A percentile compares a stretch with the other conserved stretches of the same genome.
These are phyloP conservation scores for Calonectria crousiana DNA, from an alignment of 2,329 filamentous ascomycete species.

Conservation along the genomic window DNA sequence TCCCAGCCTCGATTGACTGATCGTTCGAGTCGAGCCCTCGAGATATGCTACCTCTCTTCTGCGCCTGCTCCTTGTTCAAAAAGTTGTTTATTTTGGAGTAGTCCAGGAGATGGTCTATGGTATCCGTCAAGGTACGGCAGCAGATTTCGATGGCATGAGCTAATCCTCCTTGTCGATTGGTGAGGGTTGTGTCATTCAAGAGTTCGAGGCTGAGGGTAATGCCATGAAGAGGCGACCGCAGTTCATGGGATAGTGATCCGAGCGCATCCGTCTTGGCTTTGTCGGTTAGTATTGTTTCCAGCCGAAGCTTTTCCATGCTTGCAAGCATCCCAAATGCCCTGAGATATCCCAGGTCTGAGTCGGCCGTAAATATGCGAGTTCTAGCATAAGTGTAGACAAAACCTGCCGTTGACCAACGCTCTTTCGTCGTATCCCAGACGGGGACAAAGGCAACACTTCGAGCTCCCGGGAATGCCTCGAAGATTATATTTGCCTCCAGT, in stretches of 20 bases:
- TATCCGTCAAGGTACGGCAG: slow-evolving; percentile 64
- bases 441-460: slow-evolving; percentile 62
- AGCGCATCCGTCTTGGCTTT: slow-evolving; percentile 70
- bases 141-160: slow-evolving; percentile 64
- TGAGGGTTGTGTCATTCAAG: slow-evolving; percentile 63
- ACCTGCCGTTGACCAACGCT: slow-evolving; percentile 62
- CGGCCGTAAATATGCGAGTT: slow-evolving; percentile 57
- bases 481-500: slow-evolving; percentile 43
- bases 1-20: slow-evolving; percentile 25
- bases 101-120: slow-evolving; percentile 65
- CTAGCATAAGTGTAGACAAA: slow-evolving; percentile 62
- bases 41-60: not conserved
- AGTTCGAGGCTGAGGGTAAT: slow-evolving; percentile 67
- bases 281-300: slow-evolving; percentile 53
- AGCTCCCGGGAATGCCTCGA: slow-evolving; percentile 55
- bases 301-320: slow-evolving; percentile 66
- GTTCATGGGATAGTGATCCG: slow-evolving; percentile 71
- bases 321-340: slow-evolving; percentile 65
- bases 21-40: not conserved
- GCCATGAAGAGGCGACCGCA: slow-evolving; percentile 71
- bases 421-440: slow-evolving; percentile 59
- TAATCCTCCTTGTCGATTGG: slow-evolving; percentile 59
- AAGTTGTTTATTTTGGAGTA: slow-evolving; percentile 67
- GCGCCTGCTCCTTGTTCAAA: slow-evolving; percentile 15
- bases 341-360: slow-evolving; percentile 64